These are phyloP conservation scores for Oryza brachyantha DNA, from an alignment of 176 grass and related monocot genomes.

Conservation along the genomic window DNA sequence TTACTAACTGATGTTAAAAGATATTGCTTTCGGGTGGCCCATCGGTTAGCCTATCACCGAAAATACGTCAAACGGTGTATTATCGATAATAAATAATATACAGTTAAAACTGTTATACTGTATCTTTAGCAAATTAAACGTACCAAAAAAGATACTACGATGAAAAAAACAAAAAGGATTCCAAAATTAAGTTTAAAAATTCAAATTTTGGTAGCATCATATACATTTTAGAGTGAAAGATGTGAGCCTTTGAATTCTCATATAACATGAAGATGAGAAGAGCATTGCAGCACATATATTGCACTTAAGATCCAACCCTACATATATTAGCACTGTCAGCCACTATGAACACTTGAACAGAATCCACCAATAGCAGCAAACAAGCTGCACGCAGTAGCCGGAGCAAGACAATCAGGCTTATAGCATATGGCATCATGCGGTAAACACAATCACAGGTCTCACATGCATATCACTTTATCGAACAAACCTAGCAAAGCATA, in stretches of 20 bases:
- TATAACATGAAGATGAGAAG: neutral
- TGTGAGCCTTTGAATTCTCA: neutral
- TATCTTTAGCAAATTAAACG: no score
- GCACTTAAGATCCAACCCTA: neutral
- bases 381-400: neutral
- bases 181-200: no score
- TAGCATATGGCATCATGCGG: neutral
- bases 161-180: no score
- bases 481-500: conserved; percentile 7
- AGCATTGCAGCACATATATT: neutral
- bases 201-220: no score
- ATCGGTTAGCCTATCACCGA: no score
- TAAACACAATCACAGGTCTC: conserved; percentile 9
- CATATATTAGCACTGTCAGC: neutral
- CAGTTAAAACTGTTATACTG: no score
- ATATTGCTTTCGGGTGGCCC: neutral
- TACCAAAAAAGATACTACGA: no score
- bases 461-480: neutral
- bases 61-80: no score
- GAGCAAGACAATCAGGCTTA: neutral
- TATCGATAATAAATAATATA: no score
- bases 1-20: neutral
- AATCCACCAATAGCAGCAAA: neutral
- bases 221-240: no score
- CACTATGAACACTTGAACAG: neutral